Evolutionary conservation across 2,329 filamentous ascomycete genomes (phyloP).

Genomic region (Aspergillus flavus): DNA sequence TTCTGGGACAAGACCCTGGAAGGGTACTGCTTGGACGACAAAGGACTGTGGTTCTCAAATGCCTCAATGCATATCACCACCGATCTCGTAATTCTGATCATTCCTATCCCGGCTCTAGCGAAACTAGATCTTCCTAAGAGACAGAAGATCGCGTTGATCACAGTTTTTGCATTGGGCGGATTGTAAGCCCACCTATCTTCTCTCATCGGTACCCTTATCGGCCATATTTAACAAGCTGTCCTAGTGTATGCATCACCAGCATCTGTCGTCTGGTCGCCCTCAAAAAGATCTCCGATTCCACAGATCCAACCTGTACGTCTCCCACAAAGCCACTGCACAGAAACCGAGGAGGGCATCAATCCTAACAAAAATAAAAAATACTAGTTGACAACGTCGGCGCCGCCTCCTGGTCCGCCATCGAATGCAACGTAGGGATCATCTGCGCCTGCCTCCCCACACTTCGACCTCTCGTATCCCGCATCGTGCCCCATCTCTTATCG

Average conservation of each 20-base stretch:
- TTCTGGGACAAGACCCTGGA: conserved; percentile 35
- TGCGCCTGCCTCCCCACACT: conserved; percentile 46
- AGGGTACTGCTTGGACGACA: conserved; percentile 42
- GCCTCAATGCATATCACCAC: conserved; percentile 48
- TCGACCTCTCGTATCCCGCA: conserved; percentile 36
- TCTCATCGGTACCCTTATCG: not conserved
- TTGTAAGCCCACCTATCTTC: conserved; percentile 28
- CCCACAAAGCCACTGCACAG: not conserved
- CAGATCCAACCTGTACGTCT: conserved; percentile 38
- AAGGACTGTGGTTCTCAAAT: conserved; percentile 48
- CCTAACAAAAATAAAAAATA: too few relatives aligned
- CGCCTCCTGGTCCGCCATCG: conserved; percentile 42
- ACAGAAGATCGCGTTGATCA: conserved; percentile 45
- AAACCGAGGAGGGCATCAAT: too few relatives aligned
- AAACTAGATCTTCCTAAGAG: conserved; percentile 44
- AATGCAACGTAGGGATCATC: conserved; percentile 45
- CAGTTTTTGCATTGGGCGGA: conserved; percentile 46
- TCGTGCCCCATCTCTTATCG: conserved; percentile 34
- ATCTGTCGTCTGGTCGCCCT: conserved; percentile 36
- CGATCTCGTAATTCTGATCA: conserved; percentile 47
- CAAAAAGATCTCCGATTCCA: conserved; percentile 35
- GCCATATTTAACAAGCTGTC: not conserved
- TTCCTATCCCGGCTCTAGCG: conserved; percentile 48
- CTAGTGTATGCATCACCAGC: conserved; percentile 39
- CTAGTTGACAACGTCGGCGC: conserved; percentile 39